Evolutionary conservation across 768 basidiomycete species (phyloP), one percentile per base, ranked within the genome.

Genomic region (Psilocybe subaeruginosa): DNA sequence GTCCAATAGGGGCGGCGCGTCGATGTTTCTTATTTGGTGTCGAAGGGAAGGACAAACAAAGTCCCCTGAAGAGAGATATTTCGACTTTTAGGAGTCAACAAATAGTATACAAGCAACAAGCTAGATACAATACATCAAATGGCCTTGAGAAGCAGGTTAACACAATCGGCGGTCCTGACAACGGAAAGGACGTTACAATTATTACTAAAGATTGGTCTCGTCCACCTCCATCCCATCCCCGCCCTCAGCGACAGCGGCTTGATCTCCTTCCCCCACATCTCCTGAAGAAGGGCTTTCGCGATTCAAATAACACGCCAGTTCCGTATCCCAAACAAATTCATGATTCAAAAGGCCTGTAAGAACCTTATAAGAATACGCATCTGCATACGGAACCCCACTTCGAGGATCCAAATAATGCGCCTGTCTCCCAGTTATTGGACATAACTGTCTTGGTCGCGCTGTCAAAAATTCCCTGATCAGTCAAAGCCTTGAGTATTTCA

Each of bases 361-460:
- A 7, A 81, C 79, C 47, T 82, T 72, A 70, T 85, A 97, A 9
- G 90, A 93, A 19, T 76, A 74, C 12, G 82, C 70, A 59, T 89
- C 84, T 1, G 93, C 90, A 72, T 86, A 98, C 0, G 93, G 94
- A 5, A 91, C 87, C 8, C 86, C 86, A 0, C 90, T 89, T 45
- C 84, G 77, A 1, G 95, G 95, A 71, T 97, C 94, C 41, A 85
- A 70, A 69, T 98, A 98, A 48, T 77, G 82, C 0, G 94, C 95
- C 3, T 81, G 78, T 46, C 80, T 80, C 2, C 96, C 96, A 0
- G 93, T 96, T 61, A 98, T 85, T 0, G 85, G 85, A 71, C 95
- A 97, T 6, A 72, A 78, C 57, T 82, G 84, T 16, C 80, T 80
- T 0, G 87, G 87, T 14, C 90, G 89, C 27, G 82, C 93, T 94